Evolutionary conservation across 805 yeast genomes (phyloP), one percentile per base, ranked within the genome.

Genomic region (Kurtzmaniella cleridarum): DNA sequence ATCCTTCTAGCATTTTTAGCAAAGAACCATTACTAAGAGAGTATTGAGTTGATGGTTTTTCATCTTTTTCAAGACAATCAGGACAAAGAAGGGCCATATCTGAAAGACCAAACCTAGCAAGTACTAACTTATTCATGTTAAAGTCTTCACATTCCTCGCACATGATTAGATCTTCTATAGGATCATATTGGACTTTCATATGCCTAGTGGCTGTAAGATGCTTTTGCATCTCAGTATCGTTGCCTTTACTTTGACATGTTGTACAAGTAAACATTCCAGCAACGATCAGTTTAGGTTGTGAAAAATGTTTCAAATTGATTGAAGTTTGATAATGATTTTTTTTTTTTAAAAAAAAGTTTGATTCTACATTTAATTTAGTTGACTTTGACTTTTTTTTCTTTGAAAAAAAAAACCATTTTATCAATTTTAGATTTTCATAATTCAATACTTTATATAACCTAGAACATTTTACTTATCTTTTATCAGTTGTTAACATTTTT

Each of bases 131-230:
- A 53, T 77, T 81, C 35, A 79, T 65, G 47, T 76, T 78, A 29
- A 65, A 47, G 47, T 76, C 75, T 15, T 64, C 64, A 54, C 84
- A 79, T 31, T 71, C 75, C 50, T 76, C 82, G 54, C 84, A 79
- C 45, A 64, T 66, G 2, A 79, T 52, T 8, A 54, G 57, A 46
- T 76, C 81, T 8, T 57, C 64, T 2, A 60, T 48, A 0, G 50
- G 39, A 5, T 49, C 53, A 44, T 62, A 63, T 24, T 47, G 40
- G 5, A 76, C 67, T 1, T 66, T 55, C 48, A 73, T 77, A 60
- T 78, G 84, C 38, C 83, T 64, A 1, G 81, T 71, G 1, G 67
- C 39, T 0, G 76, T 60, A 26, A 77, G 57, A 55, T 78, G 84
- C 50, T 72, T 76, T 43, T 71, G 64, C 60, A 76, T 69, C 3